Conservation (phyloP, 495 filamentous ascomycete species). For the Penicillium antarcticum region DNA sequence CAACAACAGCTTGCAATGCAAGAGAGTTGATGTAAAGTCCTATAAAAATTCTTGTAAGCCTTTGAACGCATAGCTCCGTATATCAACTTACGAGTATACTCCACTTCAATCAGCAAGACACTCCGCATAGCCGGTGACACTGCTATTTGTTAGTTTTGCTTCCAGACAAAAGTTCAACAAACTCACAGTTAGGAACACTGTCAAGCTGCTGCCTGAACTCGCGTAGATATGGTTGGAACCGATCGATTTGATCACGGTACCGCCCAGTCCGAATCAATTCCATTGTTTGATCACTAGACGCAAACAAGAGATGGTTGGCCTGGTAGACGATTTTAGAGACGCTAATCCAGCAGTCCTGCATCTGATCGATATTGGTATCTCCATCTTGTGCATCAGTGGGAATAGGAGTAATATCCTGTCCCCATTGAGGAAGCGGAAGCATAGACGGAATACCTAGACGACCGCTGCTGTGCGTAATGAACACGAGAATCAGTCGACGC, state of each 20-base stretch:
- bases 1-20: conserved; percentile 89
- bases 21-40: conserved; percentile 86
- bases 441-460: conserved; percentile 90
- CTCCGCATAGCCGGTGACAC: conserved; percentile 75
- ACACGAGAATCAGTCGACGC: conserved; percentile 81
- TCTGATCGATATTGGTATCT: conserved; percentile 43
- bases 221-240: conserved; percentile 71
- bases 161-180: not conserved
- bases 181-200: conserved; percentile 53
- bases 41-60: conserved; percentile 12
- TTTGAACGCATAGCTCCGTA: not conserved
- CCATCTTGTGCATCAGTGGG: conserved; percentile 22
- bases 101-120: conserved; percentile 86
- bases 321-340: conserved; percentile 86
- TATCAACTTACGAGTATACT: conserved; percentile 65
- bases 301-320: conserved; percentile 80
- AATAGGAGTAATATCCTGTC: conserved; percentile 46
- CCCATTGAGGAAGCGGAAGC: conserved; percentile 63
- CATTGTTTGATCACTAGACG: conserved; percentile 77
- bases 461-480: conserved; percentile 87
- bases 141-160: conserved; percentile 27
- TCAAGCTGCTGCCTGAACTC: conserved; percentile 77
- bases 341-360: conserved; percentile 88
- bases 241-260: conserved; percentile 75
- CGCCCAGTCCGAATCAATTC: conserved; percentile 79